Base-by-base conservation (phyloP, 495 filamentous ascomycete species). In the Penicillium maclennaniae region DNA sequence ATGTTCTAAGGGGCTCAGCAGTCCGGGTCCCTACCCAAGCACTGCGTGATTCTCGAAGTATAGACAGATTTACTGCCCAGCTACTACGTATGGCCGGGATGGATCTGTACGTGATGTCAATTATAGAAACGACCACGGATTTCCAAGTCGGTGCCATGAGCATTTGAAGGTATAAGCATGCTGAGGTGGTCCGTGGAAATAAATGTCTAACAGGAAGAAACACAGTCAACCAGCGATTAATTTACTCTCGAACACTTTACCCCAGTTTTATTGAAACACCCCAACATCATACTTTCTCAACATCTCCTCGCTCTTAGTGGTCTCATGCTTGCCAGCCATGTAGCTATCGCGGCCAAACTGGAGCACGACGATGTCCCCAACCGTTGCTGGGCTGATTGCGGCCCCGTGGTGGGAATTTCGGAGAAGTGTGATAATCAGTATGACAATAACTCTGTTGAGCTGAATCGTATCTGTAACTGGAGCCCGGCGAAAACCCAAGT, bases 401-500 rank as follows among this genome's bases (percentile, higher is more conserved):
- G 62, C 14, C 37, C 60, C 0, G 58, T 71, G 1, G 65, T 71
- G 31, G 54, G 52, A 31, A 59, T 57, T 44, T 56, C 68, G 15
- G 43, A 60, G 27, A 51, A 49, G 43, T 73, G 69, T 39, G 61
- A 70, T 57, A 37, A 47, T 16, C 51, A 46, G 8, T 47, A 69
- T 41, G 55, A 72, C 43, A 50, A 63, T 47, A 66, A 70, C 51
- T 49, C 45, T 10, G 60, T 59, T 23, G 68, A 73, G 49, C 55
- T 66, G 28, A 25, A 64, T 19, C 71, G 69, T 31, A 68, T 73
- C 39, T 73, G 69, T 40, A 45, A 67, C 23, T 69, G 62, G 66
- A 47, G 59, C 9, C 34, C 53, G 26, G 64, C 64, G 10, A 47
- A 58, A 14, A 63, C 48, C 7, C 56, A 62, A 14, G 51, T 73